A percentile compares a stretch with the other conserved stretches of the same genome.
These are phyloP conservation scores for Suhomyces sp. DNA, from an alignment of 805 yeast species.

Conservation along the genomic window DNA sequence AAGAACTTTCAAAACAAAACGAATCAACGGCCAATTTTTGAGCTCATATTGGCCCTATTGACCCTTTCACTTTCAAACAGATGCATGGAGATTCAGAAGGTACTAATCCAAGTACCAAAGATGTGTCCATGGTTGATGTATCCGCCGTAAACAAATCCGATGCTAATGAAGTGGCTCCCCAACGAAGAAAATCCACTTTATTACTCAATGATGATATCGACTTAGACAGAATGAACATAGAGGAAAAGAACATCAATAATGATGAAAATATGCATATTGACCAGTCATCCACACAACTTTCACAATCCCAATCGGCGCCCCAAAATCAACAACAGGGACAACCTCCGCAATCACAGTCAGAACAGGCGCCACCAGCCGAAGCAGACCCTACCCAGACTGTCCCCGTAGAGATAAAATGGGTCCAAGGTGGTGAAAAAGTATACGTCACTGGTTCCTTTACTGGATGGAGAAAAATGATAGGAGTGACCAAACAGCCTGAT, in stretches of 20 bases:
- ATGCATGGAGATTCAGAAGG: slow-evolving; percentile 2
- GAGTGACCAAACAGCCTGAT: slow-evolving; percentile 57
- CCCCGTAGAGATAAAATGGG: slow-evolving; percentile 81
- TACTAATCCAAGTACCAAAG: slow-evolving; percentile 15
- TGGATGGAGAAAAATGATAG: slow-evolving; percentile 98
- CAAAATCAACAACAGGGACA: slow-evolving; percentile 4
- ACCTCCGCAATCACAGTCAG: slow-evolving; percentile 8
- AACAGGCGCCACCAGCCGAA: slow-evolving; percentile 6
- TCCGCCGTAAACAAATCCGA: slow-evolving; percentile 24
- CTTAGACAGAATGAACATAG: slow-evolving; percentile 47
- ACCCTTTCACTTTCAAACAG: not conserved
- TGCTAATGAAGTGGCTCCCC: slow-evolving; percentile 17
- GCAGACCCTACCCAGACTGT: slow-evolving; percentile 32
- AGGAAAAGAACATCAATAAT: slow-evolving; percentile 24
- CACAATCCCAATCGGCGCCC: slow-evolving; percentile 8
- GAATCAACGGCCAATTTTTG: not conserved
- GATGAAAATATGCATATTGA: slow-evolving; percentile 17
- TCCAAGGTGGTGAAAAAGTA: slow-evolving; percentile 93
- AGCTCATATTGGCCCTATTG: not conserved
- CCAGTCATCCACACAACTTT: slow-evolving; percentile 7
- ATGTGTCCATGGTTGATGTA: slow-evolving; percentile 45
- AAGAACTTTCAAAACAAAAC: not conserved
- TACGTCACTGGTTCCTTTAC: slow-evolving; percentile 97
- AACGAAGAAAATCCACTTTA: slow-evolving; percentile 65
- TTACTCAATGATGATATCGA: slow-evolving; percentile 69